These are phyloP conservation scores for Fusarium hainanense DNA, from an alignment of 2,329 filamentous ascomycete species.

Conservation along the genomic window DNA sequence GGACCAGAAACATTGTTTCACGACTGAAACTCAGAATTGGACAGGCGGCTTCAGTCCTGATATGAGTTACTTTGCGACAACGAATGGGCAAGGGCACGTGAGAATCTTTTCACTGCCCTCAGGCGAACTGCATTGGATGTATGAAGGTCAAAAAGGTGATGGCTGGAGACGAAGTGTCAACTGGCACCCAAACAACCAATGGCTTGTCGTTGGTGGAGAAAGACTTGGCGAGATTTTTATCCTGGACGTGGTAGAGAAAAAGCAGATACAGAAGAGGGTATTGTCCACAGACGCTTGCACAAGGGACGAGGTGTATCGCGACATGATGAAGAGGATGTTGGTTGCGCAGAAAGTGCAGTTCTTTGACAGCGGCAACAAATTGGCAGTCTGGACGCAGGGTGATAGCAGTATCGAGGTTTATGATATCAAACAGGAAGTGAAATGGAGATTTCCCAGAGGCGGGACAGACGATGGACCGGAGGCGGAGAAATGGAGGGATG, in stretches of 20 bases:
- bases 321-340: neutral
- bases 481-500: constrained; percentile 17
- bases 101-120: neutral
- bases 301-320: neutral
- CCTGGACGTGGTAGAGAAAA: neutral
- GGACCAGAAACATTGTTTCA: constrained; percentile 3
- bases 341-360: constrained; percentile 10
- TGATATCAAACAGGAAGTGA: constrained; percentile 7
- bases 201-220: constrained; percentile 19
- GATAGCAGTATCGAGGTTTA: constrained; percentile 27
- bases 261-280: neutral
- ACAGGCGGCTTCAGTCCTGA: constrained; percentile 18
- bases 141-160: neutral
- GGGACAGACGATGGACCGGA: constrained; percentile 17
- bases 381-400: constrained; percentile 6
- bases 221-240: constrained; percentile 12
- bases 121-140: constrained; percentile 3
- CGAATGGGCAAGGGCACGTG: constrained; percentile 13
- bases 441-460: constrained; percentile 28
- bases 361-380: constrained; percentile 18
- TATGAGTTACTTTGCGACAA: constrained; percentile 2
- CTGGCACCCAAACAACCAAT: constrained; percentile 21
- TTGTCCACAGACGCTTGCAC: constrained; percentile 11
- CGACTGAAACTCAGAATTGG: constrained; percentile 19
- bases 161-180: constrained; percentile 12